These are phyloP conservation scores for Tuber calosporum DNA, from an alignment of 495 filamentous ascomycete genomes.

Conservation along the genomic window DNA sequence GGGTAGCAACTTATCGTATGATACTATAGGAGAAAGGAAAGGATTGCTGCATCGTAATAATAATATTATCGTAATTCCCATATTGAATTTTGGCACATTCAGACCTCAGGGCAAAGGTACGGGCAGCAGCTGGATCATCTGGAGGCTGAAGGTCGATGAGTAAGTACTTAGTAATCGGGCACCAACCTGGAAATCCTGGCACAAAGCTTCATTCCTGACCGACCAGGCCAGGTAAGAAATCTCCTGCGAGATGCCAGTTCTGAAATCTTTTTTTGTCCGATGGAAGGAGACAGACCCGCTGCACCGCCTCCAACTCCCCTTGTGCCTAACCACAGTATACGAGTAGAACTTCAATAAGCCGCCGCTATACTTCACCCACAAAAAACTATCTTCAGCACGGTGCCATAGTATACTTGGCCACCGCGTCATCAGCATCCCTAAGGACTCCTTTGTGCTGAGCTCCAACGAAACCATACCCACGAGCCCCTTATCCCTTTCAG, in stretches of 20 bases:
- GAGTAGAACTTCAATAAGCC: background rate
- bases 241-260: background rate
- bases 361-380: background rate
- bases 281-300: background rate
- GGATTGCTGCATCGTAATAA: no score
- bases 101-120: background rate
- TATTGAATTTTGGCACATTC: background rate
- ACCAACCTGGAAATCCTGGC: background rate
- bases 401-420: background rate
- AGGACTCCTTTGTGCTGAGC: background rate
- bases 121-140: background rate
- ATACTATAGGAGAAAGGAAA: background rate
- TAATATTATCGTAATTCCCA: no score
- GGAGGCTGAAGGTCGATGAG: background rate
- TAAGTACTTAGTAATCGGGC: no score
- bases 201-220: background rate
- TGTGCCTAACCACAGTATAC: background rate
- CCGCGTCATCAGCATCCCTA: background rate
- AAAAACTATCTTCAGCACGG: background rate
- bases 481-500: background rate
- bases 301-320: background rate
- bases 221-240: background rate
- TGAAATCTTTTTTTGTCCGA: background rate
- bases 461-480: background rate
- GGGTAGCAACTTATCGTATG: no score